Percentiles rank a stretch among this genome's conserved stretches.
phyloP scores from a whole-genome alignment of 2,329 filamentous ascomycete genomes.

The Aspergillus ibericus region DNA sequence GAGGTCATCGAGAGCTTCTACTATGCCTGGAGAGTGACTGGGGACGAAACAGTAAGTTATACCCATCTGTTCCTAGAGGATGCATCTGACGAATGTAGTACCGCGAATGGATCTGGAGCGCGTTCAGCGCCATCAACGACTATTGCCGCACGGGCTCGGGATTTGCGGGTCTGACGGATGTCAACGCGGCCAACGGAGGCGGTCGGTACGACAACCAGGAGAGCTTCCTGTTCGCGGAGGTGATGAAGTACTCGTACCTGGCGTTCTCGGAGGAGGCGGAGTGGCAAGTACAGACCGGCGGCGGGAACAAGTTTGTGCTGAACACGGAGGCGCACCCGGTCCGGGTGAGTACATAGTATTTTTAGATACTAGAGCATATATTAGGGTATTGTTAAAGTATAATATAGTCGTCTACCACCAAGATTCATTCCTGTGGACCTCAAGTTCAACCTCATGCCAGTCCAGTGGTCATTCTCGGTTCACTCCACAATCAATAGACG shows the following conservation, averaged over 20 bases:
- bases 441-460: too few species aligned
- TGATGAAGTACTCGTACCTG: conserved; percentile 80
- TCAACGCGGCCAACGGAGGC: conserved; percentile 64
- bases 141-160: conserved; percentile 66
- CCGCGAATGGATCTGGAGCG: conserved; percentile 81
- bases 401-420: too few species aligned
- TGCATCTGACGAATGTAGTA: conserved; percentile 49
- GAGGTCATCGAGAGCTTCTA: conserved; percentile 84
- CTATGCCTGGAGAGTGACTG: conserved; percentile 81
- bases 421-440: too few species aligned
- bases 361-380: not conserved
- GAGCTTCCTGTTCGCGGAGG: conserved; percentile 85
- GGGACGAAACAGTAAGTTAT: conserved; percentile 55
- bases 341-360: conserved; percentile 8
- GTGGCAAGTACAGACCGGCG: conserved; percentile 56
- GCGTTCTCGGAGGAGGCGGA: conserved; percentile 63
- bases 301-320: conserved; percentile 58
- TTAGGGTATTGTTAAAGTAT: not conserved
- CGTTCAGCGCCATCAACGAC: conserved; percentile 66
- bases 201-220: conserved; percentile 70
- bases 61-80: not conserved
- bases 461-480: too few species aligned
- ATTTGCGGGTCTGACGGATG: conserved; percentile 65
- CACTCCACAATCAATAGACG: not conserved
- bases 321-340: conserved; percentile 66